Evolutionary conservation across 1,284 basidiomycete genomes (phyloP).

Genomic region (Chalciporus sp.): DNA sequence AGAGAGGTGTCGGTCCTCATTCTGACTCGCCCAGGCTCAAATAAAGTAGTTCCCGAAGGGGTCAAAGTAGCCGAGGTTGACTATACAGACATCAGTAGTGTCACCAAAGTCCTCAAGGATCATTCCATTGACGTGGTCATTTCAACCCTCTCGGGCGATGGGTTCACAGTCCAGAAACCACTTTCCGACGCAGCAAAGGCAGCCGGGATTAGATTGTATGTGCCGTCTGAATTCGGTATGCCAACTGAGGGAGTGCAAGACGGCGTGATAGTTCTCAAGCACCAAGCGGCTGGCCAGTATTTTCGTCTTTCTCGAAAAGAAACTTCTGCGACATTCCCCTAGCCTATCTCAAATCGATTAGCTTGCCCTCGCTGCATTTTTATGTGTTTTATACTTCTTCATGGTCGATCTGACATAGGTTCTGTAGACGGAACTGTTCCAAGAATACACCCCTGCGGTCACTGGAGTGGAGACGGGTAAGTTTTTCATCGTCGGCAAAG

Average conservation of each 20-base stretch:
- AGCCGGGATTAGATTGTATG: too few relatives aligned
- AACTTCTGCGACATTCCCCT: not conserved
- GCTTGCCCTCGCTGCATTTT: conserved; percentile 7
- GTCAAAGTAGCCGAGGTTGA: too few relatives aligned
- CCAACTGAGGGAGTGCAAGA: conserved; percentile 10
- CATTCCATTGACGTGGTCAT: too few relatives aligned
- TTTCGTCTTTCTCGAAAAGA: too few relatives aligned
- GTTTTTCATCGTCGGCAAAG: conserved; percentile 23
- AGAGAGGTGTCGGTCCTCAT: too few relatives aligned
- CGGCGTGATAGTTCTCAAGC: not conserved
- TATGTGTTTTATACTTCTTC: conserved; percentile 1
- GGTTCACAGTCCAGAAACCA: too few relatives aligned
- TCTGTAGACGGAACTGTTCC: conserved; percentile 25
- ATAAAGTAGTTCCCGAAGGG: too few relatives aligned
- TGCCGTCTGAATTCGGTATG: conserved; percentile 23
- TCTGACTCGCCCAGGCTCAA: too few relatives aligned
- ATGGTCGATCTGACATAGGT: not conserved
- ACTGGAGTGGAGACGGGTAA: conserved; percentile 9
- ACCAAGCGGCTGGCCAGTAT: not conserved
- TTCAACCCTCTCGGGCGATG: too few relatives aligned
- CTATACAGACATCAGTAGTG: too few relatives aligned
- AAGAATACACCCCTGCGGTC: conserved; percentile 16
- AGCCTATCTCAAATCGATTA: conserved; percentile 5
- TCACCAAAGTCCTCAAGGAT: too few relatives aligned
- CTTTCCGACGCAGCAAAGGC: too few relatives aligned